Evolutionary conservation across 1,284 basidiomycete genomes (phyloP).

Genomic region (Irpex sp.): DNA sequence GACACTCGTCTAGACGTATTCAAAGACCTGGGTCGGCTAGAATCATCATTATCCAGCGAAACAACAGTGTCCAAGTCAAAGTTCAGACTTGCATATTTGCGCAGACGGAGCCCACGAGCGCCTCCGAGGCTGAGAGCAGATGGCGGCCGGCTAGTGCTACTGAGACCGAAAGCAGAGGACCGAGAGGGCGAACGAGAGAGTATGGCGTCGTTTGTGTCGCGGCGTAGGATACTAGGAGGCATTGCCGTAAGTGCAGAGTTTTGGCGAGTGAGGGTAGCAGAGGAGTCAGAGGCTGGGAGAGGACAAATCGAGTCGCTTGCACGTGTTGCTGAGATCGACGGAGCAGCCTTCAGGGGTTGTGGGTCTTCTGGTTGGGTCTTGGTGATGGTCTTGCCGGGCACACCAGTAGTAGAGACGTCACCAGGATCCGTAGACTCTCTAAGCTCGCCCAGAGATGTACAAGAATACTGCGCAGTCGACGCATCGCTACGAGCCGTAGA

Average conservation of each 20-base stretch:
- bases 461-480: constrained; percentile 14
- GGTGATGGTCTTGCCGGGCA: neutral
- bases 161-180: neutral
- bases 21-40: neutral
- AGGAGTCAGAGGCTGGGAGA: neutral
- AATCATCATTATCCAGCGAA: constrained; percentile 13
- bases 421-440: constrained; percentile 7
- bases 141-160: neutral
- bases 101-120: constrained; percentile 16
- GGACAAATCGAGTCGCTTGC: neutral
- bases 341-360: constrained; percentile 1
- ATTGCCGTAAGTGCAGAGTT: neutral
- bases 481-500: constrained; percentile 4
- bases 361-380: neutral
- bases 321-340: neutral
- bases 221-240: neutral
- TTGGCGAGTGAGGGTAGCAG: neutral
- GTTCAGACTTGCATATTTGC: constrained; percentile 30
- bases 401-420: neutral
- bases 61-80: constrained; percentile 31
- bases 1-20: constrained; percentile 6
- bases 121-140: neutral
- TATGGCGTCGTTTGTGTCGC: neutral
- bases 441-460: constrained; percentile 18
- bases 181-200: neutral